These are phyloP conservation scores for Aspergillus nidulans DNA, from an alignment of 495 filamentous ascomycete genomes.

Conservation along the genomic window DNA sequence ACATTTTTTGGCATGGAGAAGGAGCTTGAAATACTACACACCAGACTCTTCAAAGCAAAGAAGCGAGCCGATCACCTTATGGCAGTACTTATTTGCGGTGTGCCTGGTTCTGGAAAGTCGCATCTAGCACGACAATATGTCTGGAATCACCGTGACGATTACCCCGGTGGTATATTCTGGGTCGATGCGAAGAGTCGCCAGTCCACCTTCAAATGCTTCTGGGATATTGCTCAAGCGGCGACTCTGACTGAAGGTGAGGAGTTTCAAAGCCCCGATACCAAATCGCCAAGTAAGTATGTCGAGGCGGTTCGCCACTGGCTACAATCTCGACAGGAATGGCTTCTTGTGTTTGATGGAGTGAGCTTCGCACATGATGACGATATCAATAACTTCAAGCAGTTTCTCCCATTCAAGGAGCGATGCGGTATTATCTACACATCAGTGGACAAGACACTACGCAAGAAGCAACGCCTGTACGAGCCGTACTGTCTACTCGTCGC, in stretches of 20 bases:
- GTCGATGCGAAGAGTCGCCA: constrained; percentile 62
- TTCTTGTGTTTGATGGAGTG: constrained; percentile 72
- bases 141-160: constrained; percentile 60
- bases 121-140: constrained; percentile 81
- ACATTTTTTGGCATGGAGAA: constrained; percentile 71
- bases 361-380: constrained; percentile 59
- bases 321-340: constrained; percentile 63
- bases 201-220: constrained; percentile 63
- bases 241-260: constrained; percentile 45
- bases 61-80: constrained; percentile 58
- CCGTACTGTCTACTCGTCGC: constrained; percentile 66
- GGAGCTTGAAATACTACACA: constrained; percentile 64
- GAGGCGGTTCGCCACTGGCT: constrained; percentile 65
- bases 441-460: constrained; percentile 60
- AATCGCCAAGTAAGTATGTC: constrained; percentile 52
- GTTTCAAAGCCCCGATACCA: constrained; percentile 28
- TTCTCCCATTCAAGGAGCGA: constrained; percentile 64
- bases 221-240: constrained; percentile 68
- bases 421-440: constrained; percentile 77
- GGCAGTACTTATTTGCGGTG: constrained; percentile 65
- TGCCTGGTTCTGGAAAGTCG: constrained; percentile 77
- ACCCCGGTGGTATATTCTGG: constrained; percentile 77
- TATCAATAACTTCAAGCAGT: constrained; percentile 53
- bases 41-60: constrained; percentile 60
- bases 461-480: constrained; percentile 66